These are phyloP conservation scores for Panaeolus papilionaceus DNA, from an alignment of 768 basidiomycete species.

Conservation along the genomic window DNA sequence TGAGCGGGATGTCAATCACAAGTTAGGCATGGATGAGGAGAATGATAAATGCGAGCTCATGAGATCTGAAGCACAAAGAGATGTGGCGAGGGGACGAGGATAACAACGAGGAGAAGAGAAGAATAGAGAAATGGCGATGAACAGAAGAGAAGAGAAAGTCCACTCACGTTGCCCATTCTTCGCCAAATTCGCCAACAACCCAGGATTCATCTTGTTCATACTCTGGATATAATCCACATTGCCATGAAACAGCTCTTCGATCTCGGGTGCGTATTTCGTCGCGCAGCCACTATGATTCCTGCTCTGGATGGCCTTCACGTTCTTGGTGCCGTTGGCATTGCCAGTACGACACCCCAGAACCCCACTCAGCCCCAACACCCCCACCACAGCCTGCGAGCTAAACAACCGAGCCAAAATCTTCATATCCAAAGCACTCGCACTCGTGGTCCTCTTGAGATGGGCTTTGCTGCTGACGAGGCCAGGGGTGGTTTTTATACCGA, in stretches of 20 bases:
- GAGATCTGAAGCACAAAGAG: background rate
- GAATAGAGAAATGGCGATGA: background rate
- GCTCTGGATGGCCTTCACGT: background rate
- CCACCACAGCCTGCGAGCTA: background rate
- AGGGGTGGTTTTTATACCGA: background rate
- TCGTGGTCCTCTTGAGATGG: background rate
- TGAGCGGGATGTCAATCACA: background rate
- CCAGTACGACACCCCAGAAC: background rate
- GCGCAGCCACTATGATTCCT: background rate
- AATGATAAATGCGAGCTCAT: background rate
- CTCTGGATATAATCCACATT: slow-evolving; percentile 30
- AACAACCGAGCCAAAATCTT: background rate
- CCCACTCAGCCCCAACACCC: background rate
- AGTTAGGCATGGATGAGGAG: background rate
- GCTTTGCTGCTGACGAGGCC: background rate
- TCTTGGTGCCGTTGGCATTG: background rate
- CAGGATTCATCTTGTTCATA: slow-evolving; percentile 30
- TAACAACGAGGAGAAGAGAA: background rate
- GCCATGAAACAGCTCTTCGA: slow-evolving; percentile 27
- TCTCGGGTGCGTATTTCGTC: background rate
- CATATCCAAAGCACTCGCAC: background rate
- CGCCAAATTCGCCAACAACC: slow-evolving; percentile 26
- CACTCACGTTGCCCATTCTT: slow-evolving; percentile 30
- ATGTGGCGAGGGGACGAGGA: no score
- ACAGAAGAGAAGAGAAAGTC: no score